Conservation (phyloP, 2,329 filamentous ascomycete species). For the Ceratocystiopsis minuta region DNA sequence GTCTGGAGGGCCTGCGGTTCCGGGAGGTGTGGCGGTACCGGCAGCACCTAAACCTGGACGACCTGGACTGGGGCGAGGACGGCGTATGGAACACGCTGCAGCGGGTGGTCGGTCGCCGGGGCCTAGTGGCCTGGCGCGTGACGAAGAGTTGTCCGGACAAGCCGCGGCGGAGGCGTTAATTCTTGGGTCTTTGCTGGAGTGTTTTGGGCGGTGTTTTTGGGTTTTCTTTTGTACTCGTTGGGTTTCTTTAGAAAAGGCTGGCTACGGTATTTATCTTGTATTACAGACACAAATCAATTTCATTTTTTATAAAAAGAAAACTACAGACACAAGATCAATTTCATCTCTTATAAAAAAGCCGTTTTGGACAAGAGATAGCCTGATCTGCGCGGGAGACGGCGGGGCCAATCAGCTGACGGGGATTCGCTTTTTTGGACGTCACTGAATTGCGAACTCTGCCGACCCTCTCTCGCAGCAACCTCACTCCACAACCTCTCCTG, state of each 20-base stretch:
- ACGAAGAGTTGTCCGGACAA: constrained; percentile 35
- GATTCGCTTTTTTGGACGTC: not conserved
- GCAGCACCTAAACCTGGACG: constrained; percentile 58
- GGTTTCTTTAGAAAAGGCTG: too few species aligned
- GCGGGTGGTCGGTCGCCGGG: constrained; percentile 46
- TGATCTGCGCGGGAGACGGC: too few species aligned
- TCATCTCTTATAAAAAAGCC: not conserved
- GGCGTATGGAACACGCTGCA: constrained; percentile 54
- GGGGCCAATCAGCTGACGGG: too few species aligned
- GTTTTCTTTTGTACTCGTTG: not conserved
- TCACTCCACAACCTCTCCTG: too few species aligned
- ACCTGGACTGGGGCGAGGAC: constrained; percentile 62
- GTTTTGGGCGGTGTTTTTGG: not conserved
- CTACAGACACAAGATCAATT: not conserved
- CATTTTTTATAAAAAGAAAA: too few species aligned
- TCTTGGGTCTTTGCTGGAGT: not conserved
- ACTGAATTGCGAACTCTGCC: not conserved
- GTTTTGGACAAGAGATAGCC: too few species aligned
- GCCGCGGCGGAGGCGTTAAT: too few species aligned
- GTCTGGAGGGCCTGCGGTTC: constrained; percentile 41
- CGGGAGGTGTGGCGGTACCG: constrained; percentile 51
- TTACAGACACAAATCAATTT: not conserved
- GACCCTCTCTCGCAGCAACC: too few species aligned
- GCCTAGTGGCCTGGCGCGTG: constrained; percentile 44
- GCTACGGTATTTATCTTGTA: not conserved